Percentiles rank a stretch among this genome's conserved stretches.
phyloP scores from a whole-genome alignment of 257 asterid genomes.

The Knoxia roxburghii region DNA sequence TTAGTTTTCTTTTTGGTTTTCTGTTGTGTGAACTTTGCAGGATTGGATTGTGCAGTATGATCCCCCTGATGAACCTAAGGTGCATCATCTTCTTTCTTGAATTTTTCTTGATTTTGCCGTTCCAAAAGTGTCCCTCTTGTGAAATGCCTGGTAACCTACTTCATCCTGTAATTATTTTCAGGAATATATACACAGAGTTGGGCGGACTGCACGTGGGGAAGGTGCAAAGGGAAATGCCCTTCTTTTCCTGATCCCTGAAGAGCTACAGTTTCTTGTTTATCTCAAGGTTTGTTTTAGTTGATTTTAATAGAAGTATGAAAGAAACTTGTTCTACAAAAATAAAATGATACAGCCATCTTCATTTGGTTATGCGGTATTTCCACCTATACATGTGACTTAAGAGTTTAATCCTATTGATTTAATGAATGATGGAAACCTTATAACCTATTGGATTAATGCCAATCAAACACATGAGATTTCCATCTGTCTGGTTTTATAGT shows the following conservation, averaged over 20 bases:
- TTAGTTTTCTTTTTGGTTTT: conserved; percentile 9
- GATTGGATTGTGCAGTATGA: conserved; percentile 99
- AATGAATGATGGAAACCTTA: no score
- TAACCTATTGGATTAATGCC: not conserved
- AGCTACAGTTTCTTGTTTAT: conserved; percentile 61
- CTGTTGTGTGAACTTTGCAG: conserved; percentile 49
- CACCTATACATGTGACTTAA: not conserved
- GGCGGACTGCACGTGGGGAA: conserved; percentile 97
- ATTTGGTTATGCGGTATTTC: not conserved
- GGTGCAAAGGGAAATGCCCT: conserved; percentile 93
- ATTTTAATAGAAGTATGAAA: not conserved
- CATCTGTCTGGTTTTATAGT: not conserved
- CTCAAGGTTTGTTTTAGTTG: conserved; percentile 52
- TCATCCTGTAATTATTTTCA: conserved; percentile 29
- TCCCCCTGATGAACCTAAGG: conserved; percentile 99
- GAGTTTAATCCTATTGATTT: no score
- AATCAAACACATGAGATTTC: not conserved
- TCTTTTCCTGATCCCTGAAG: conserved; percentile 92
- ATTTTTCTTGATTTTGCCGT: not conserved
- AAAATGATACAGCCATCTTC: not conserved
- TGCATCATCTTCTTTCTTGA: conserved; percentile 16
- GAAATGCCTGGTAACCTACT: conserved; percentile 6
- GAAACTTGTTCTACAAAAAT: not conserved
- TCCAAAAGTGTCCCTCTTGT: conserved; percentile 23
- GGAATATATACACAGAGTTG: conserved; percentile 95